Evolutionary conservation across 192 early-diverging fungal genomes (phyloP).

Genomic region (Thamnidium elegans): DNA sequence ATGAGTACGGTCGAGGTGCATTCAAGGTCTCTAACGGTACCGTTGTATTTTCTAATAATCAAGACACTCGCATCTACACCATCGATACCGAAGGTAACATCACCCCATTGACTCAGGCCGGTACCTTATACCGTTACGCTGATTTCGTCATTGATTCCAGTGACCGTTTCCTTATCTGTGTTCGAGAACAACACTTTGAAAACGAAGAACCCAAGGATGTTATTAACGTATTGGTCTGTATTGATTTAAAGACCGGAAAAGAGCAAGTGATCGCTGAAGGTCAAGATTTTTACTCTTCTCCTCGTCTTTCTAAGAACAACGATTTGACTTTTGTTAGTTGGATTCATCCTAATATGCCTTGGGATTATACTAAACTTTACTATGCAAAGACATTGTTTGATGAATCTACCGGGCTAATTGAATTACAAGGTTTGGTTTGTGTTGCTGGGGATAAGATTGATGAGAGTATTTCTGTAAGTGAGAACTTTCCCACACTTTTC

Average conservation of each 20-base stretch:
- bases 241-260: slow-evolving; percentile 39
- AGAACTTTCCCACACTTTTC: background rate
- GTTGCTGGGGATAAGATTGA: slow-evolving; percentile 42
- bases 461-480: slow-evolving; percentile 38
- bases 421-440: background rate
- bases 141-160: slow-evolving; percentile 59
- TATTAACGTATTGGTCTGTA: slow-evolving; percentile 54
- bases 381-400: slow-evolving; percentile 33
- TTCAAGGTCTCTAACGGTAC: slow-evolving; percentile 54
- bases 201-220: slow-evolving; percentile 55
- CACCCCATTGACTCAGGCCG: slow-evolving; percentile 46
- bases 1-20: slow-evolving; percentile 75
- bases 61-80: slow-evolving; percentile 54
- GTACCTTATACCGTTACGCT: slow-evolving; percentile 55
- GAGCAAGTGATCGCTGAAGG: slow-evolving; percentile 52
- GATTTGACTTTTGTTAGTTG: slow-evolving; percentile 65
- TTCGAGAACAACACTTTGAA: slow-evolving; percentile 69
- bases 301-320: slow-evolving; percentile 49
- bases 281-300: slow-evolving; percentile 65
- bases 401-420: slow-evolving; percentile 4
- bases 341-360: slow-evolving; percentile 78
- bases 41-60: slow-evolving; percentile 63
- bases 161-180: slow-evolving; percentile 53
- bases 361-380: slow-evolving; percentile 66
- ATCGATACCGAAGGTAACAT: slow-evolving; percentile 32